These are phyloP conservation scores for Hypomontagnella submonticulosa DNA, from an alignment of 495 filamentous ascomycete species.

Conservation along the genomic window DNA sequence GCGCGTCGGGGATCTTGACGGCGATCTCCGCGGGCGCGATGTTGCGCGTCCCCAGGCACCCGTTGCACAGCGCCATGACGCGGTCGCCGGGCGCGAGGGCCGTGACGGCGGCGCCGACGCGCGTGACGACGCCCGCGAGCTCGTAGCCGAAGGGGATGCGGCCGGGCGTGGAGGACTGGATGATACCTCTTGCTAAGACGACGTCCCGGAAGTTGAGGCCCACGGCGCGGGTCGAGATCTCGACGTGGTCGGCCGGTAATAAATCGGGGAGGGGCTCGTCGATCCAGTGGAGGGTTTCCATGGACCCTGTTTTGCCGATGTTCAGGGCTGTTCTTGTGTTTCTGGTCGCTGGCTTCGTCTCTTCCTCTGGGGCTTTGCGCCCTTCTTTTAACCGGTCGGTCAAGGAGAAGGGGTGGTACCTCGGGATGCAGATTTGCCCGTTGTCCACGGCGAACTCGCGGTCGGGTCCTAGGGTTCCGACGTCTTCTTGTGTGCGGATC, in stretches of 20 bases:
- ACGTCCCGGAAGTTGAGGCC: conserved; percentile 55
- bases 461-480: conserved; percentile 39
- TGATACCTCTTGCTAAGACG: conserved; percentile 47
- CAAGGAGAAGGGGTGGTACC: conserved; percentile 40
- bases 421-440: conserved; percentile 30
- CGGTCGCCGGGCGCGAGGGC: conserved; percentile 52
- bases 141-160: conserved; percentile 52
- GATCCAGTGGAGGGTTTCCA: conserved; percentile 43
- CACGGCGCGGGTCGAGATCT: conserved; percentile 56
- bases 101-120: conserved; percentile 52
- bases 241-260: conserved; percentile 40
- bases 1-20: conserved; percentile 52
- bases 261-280: conserved; percentile 17
- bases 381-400: conserved; percentile 15
- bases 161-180: conserved; percentile 31
- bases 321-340: conserved; percentile 22
- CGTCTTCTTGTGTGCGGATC: conserved; percentile 33
- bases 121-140: conserved; percentile 51
- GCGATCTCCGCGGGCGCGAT: conserved; percentile 46
- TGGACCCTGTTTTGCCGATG: conserved; percentile 33
- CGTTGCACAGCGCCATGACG: conserved; percentile 52
- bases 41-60: conserved; percentile 46
- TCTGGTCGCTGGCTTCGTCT: background rate
- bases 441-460: conserved; percentile 45
- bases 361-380: background rate